These are phyloP conservation scores for Leishmania mexicana DNA, from an alignment of 208 protist species.

Conservation along the genomic window DNA sequence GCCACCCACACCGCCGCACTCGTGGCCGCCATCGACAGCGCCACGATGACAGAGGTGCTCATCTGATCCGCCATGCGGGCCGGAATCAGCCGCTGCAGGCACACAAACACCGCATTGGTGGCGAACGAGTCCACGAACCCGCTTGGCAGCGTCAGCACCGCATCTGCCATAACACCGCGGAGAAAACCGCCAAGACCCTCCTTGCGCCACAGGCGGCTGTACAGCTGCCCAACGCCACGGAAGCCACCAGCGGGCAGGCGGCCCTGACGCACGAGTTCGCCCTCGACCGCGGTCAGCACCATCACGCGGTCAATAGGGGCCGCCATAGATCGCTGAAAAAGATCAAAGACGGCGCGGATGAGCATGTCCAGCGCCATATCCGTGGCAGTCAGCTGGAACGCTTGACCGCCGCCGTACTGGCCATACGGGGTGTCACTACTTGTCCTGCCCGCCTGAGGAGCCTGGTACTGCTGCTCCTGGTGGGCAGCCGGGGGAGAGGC, in stretches of 20 bases:
- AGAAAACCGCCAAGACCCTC: constrained; percentile 66
- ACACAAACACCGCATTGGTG: constrained; percentile 45
- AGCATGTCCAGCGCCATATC: constrained; percentile 51
- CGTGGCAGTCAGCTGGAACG: constrained; percentile 4
- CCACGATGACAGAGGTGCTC: constrained; percentile 41
- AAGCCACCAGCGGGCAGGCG: constrained; percentile 71
- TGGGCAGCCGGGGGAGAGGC: constrained; percentile 4
- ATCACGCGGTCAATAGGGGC: constrained; percentile 68
- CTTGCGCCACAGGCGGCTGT: constrained; percentile 59
- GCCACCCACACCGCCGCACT: constrained; percentile 62
- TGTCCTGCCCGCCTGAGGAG: neutral
- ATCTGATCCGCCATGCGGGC: constrained; percentile 38
- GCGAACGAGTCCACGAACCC: constrained; percentile 59
- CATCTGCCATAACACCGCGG: constrained; percentile 65
- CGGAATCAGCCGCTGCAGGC: constrained; percentile 55
- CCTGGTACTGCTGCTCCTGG: constrained; percentile 1
- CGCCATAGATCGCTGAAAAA: constrained; percentile 62
- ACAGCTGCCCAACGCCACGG: constrained; percentile 48
- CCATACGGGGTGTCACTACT: constrained; percentile 19
- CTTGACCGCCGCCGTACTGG: constrained; percentile 17
- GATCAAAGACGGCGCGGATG: constrained; percentile 50
- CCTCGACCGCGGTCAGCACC: constrained; percentile 73
- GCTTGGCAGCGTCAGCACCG: constrained; percentile 59
- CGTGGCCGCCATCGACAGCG: constrained; percentile 56
- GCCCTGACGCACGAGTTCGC: constrained; percentile 70